Evolutionary conservation across 2,329 filamentous ascomycete species (phyloP).

Genomic region (Cryphonectria nitschkei): DNA sequence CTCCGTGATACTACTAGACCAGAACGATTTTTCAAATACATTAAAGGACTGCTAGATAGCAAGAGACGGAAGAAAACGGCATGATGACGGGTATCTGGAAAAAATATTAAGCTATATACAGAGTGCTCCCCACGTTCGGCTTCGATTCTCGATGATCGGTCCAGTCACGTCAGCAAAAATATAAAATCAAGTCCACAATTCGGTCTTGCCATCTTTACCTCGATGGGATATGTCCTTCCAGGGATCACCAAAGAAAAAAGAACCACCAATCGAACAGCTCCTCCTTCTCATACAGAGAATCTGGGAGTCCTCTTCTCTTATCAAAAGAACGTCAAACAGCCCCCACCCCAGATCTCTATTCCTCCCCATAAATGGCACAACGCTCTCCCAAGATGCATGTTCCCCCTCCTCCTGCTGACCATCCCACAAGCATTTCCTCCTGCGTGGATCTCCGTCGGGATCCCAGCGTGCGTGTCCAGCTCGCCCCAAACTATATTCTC

Average conservation of each 20-base stretch:
- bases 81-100: conserved; percentile 28
- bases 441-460: background rate
- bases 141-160: conserved; percentile 10
- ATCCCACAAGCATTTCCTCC: conserved; percentile 1
- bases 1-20: background rate
- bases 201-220: background rate
- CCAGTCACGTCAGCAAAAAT: background rate
- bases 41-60: background rate
- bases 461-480: background rate
- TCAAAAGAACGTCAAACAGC: conserved; percentile 8
- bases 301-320: background rate
- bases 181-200: background rate
- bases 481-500: conserved; percentile 4
- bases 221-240: background rate
- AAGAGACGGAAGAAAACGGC: background rate
- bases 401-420: conserved; percentile 1
- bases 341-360: background rate
- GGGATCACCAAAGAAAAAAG: background rate
- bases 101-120: conserved; percentile 29
- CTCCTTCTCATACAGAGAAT: background rate
- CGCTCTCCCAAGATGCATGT: conserved; percentile 17
- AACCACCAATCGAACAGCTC: background rate
- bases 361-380: conserved; percentile 17
- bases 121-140: conserved; percentile 15
- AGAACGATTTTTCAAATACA: background rate